Evolutionary conservation across 2,329 filamentous ascomycete species (phyloP).

Genomic region (Colletotrichum incanum): DNA sequence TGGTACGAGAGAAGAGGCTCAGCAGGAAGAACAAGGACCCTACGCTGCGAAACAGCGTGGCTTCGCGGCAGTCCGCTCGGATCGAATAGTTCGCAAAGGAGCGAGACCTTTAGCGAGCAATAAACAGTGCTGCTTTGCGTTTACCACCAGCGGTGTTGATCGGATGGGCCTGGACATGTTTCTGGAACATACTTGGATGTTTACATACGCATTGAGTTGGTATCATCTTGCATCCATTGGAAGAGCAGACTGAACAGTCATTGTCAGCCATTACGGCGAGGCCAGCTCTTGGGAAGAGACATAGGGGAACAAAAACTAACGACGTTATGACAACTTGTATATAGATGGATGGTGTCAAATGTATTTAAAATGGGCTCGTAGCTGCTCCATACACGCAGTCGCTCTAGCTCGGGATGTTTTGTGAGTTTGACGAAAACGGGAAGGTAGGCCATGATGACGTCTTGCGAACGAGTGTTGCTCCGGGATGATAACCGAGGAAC

Average conservation of each 20-base stretch:
- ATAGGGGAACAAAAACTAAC: slow-evolving; percentile 10
- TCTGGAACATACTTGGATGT: slow-evolving; percentile 40
- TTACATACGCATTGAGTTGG: slow-evolving; percentile 32
- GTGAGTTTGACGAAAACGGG: background rate
- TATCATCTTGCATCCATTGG: slow-evolving; percentile 32
- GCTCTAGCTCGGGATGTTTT: background rate
- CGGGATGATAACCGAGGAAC: background rate
- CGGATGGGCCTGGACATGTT: background rate
- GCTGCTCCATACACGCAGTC: background rate
- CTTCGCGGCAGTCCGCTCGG: slow-evolving; percentile 36
- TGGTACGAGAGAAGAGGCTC: slow-evolving; percentile 37
- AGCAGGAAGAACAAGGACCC: slow-evolving; percentile 26
- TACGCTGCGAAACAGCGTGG: slow-evolving; percentile 33
- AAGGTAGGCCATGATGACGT: background rate
- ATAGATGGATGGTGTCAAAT: slow-evolving; percentile 31
- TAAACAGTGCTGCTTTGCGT: background rate
- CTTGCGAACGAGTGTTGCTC: background rate
- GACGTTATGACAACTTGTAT: slow-evolving; percentile 34
- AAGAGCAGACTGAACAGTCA: slow-evolving; percentile 14
- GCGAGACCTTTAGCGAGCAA: background rate
- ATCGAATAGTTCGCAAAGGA: slow-evolving; percentile 21
- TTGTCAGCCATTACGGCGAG: slow-evolving; percentile 15
- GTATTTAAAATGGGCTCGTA: background rate
- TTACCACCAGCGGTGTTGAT: slow-evolving; percentile 17
- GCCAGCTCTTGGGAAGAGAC: slow-evolving; percentile 6